Percentiles rank a stretch among this genome's conserved stretches.
Conservation (phyloP, 1,284 basidiomycete genomes). For the Ganoderma lucidum region DNA sequence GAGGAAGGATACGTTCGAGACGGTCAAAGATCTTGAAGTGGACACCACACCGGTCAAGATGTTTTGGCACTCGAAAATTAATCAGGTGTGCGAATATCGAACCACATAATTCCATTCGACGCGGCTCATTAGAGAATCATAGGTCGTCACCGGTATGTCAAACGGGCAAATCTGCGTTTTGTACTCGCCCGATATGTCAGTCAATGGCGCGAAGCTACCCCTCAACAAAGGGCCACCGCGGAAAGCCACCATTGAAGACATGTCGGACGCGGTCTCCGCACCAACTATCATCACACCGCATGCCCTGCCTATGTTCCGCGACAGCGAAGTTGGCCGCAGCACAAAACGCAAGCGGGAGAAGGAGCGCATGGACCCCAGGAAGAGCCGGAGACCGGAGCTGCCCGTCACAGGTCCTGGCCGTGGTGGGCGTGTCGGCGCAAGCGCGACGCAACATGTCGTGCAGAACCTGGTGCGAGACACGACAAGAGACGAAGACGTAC, state of each 20-base stretch:
- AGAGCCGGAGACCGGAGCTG: conserved; percentile 90
- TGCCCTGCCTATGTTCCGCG: conserved; percentile 88
- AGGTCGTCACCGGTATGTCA: conserved; percentile 90
- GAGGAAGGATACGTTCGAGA: conserved; percentile 70
- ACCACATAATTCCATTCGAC: conserved; percentile 2
- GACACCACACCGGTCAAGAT: conserved; percentile 88
- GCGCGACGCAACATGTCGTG: conserved; percentile 94
- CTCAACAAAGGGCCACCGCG: conserved; percentile 79
- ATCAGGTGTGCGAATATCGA: conserved; percentile 72
- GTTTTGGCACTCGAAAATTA: conserved; percentile 96
- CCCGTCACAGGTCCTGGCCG: conserved; percentile 92
- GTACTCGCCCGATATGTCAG: conserved; percentile 88
- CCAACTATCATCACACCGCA: conserved; percentile 91
- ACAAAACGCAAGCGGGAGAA: conserved; percentile 89
- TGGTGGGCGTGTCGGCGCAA: conserved; percentile 94
- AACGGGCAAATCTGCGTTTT: conserved; percentile 89
- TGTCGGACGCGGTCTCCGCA: conserved; percentile 83
- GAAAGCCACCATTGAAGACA: conserved; percentile 81
- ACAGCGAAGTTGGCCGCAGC: conserved; percentile 76
- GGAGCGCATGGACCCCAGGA: conserved; percentile 87
- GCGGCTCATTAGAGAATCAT: conserved; percentile 26
- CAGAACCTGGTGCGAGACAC: conserved; percentile 92
- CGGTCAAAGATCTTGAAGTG: conserved; percentile 70
- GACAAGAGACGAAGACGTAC: conserved; percentile 91
- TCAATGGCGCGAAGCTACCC: conserved; percentile 91